A percentile compares a stretch with the other conserved stretches of the same genome.
Conservation (phyloP, 2,329 filamentous ascomycete genomes). For the Lachnellula hyalina region DNA sequence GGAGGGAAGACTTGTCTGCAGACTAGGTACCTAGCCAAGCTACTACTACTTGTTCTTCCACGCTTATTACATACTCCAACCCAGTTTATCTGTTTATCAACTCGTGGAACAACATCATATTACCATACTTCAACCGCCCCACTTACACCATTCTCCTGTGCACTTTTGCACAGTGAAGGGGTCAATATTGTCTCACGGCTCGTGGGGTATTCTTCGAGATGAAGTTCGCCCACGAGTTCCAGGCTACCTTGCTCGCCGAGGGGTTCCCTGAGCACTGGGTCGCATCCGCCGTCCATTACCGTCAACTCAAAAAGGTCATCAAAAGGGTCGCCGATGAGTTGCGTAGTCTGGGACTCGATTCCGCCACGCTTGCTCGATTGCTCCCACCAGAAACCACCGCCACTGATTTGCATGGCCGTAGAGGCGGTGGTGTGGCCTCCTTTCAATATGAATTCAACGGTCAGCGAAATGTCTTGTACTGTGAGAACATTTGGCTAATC, state of each 20-base stretch:
- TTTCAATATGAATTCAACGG: conserved; percentile 53
- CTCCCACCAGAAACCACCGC: conserved; percentile 32
- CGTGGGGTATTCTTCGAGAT: conserved; percentile 40
- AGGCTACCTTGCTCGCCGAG: conserved; percentile 62
- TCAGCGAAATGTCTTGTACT: conserved; percentile 22
- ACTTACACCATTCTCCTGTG: too few relatives aligned
- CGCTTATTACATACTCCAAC: too few relatives aligned
- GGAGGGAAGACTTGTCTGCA: too few relatives aligned
- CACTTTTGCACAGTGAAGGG: too few relatives aligned
- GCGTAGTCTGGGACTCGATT: conserved; percentile 63
- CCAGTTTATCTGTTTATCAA: too few relatives aligned
- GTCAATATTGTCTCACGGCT: neutral
- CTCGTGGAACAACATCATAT: too few relatives aligned
- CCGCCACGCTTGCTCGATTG: conserved; percentile 62
- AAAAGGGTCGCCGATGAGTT: conserved; percentile 70
- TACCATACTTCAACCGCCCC: too few relatives aligned
- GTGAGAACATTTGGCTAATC: neutral
- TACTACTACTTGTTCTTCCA: too few relatives aligned
- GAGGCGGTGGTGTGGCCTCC: conserved; percentile 29
- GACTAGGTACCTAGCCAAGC: too few relatives aligned
- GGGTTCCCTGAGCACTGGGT: conserved; percentile 70
- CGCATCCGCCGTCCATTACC: conserved; percentile 74
- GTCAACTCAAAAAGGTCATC: conserved; percentile 82
- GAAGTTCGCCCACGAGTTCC: conserved; percentile 83
- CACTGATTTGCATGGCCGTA: neutral